A percentile compares a stretch with the other conserved stretches of the same genome.
These are phyloP conservation scores for Cenococcum geophilum DNA, from an alignment of 495 filamentous ascomycete genomes.

Conservation along the genomic window DNA sequence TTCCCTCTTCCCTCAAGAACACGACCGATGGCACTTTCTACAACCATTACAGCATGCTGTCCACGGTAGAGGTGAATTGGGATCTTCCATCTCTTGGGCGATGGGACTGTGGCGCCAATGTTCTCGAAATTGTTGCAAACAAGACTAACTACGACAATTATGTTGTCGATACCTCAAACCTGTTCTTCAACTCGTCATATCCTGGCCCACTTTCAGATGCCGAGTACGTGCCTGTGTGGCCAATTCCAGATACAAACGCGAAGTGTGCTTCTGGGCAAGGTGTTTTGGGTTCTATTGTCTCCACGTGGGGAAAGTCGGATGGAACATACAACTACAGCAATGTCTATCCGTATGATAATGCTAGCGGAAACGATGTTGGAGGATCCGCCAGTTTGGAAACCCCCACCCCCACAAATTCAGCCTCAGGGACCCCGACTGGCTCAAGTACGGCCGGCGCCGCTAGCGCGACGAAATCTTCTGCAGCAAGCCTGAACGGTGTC, in stretches of 20 bases:
- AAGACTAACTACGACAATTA: constrained; percentile 53
- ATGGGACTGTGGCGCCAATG: constrained; percentile 67
- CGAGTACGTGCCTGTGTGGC: constrained; percentile 39
- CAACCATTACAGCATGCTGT: constrained; percentile 64
- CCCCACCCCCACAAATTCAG: background rate
- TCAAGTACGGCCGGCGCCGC: background rate
- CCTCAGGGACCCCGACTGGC: background rate
- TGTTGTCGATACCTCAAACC: constrained; percentile 41
- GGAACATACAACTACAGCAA: constrained; percentile 1
- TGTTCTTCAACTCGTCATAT: constrained; percentile 45
- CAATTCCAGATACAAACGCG: constrained; percentile 40
- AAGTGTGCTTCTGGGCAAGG: constrained; percentile 46
- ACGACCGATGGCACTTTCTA: constrained; percentile 63
- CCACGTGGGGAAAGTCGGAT: background rate
- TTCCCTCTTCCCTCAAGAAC: constrained; percentile 52
- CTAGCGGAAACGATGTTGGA: background rate
- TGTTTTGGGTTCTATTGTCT: constrained; percentile 30
- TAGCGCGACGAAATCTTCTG: background rate
- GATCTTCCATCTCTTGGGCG: constrained; percentile 60
- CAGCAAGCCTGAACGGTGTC: background rate
- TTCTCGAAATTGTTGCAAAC: constrained; percentile 56
- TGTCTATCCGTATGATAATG: background rate
- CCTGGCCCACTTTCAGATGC: constrained; percentile 44
- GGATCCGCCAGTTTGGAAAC: background rate
- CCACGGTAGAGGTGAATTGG: constrained; percentile 63